Evolutionary conservation across 1,139 yeast species (phyloP).

Genomic region (Nakaseomyces sp.): DNA sequence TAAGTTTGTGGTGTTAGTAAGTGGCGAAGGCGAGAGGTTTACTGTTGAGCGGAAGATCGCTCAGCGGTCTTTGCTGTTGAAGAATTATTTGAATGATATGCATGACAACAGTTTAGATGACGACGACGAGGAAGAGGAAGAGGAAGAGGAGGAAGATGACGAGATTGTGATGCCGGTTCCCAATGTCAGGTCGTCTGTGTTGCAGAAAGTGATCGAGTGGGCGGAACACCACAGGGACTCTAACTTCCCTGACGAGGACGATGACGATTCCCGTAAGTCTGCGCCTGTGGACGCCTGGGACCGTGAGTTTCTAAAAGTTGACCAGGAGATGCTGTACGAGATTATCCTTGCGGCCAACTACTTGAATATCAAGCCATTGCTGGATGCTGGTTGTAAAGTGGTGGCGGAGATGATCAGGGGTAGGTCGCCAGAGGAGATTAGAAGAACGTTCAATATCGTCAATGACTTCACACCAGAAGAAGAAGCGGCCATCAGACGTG

Average conservation of each 20-base stretch:
- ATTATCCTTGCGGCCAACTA: constrained; percentile 94
- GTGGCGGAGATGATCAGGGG: constrained; percentile 98
- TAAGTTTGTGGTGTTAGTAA: constrained; percentile 43
- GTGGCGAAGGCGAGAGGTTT: constrained; percentile 67
- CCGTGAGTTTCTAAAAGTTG: constrained; percentile 87
- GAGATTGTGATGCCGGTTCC: constrained; percentile 88
- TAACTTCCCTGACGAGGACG: constrained; percentile 66
- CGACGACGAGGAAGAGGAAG: constrained; percentile 24
- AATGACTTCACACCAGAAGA: constrained; percentile 97
- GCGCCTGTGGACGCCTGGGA: constrained; percentile 96
- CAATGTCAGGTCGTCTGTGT: constrained; percentile 76
- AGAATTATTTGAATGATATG: constrained; percentile 82
- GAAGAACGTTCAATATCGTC: constrained; percentile 90
- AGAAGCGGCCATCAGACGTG: constrained; percentile 94
- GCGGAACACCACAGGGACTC: constrained; percentile 93
- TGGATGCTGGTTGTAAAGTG: constrained; percentile 93
- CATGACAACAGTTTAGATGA: constrained; percentile 48
- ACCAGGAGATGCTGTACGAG: constrained; percentile 97
- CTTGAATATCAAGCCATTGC: constrained; percentile 82
- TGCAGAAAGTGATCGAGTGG: constrained; percentile 91
- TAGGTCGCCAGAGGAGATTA: constrained; percentile 90
- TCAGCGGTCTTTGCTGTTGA: constrained; percentile 78
- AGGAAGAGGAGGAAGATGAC: constrained; percentile 44
- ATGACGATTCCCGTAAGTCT: constrained; percentile 72
- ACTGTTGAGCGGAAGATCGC: constrained; percentile 78